Base-by-base conservation (phyloP, 768 basidiomycete species). In the Kwoniella dejecticola region DNA sequence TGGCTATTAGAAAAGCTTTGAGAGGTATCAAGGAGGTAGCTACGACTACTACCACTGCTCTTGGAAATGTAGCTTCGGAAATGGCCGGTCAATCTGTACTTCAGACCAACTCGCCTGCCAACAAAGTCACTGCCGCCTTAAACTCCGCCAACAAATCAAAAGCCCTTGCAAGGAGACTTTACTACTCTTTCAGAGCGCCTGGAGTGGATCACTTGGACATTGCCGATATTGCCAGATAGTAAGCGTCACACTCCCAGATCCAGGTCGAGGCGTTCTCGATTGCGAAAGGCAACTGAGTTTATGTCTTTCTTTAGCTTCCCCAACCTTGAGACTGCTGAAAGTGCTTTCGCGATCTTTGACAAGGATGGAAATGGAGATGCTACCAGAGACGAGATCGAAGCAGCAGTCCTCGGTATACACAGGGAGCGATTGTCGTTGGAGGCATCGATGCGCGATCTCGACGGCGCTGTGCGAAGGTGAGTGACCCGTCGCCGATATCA, bases 401-500 rank as follows among this genome's bases (percentile, higher is more conserved):
- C 62, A 60, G 67, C 76, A 30, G 67, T 56, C 57, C 87, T 89
- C 77, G 88, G 90, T 40, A 84, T 90, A 59, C 91, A 94, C 74
- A 84, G 90, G 29, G 92, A 96, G 73, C 86, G 91, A 60, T 79
- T 91, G 38, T 87, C 88, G 19, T 85, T 96, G 44, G 87, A 89
- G 62, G 87, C 88, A 72, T 89, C 87, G 4, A 90, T 96, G 91
- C 83, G 86, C 44, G 90, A 94, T 78, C 81, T 94, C 49, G 92
- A 94, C 77, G 90, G 88, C 52, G 92, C 92, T 4, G 91, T 94
- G 13, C 87, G 89, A 17, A 67, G 78, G 76, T 76, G 52, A 55
- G 17, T 11, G 6, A 11, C n/a, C 7, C 1, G 10, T 33, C 24
- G 10, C 13, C 13, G 60, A 40, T 13, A 57, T 40, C 11, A 24